Evolutionary conservation across 2,329 filamentous ascomycete species (phyloP).

Genomic region (Neofusicoccum sp.): DNA sequence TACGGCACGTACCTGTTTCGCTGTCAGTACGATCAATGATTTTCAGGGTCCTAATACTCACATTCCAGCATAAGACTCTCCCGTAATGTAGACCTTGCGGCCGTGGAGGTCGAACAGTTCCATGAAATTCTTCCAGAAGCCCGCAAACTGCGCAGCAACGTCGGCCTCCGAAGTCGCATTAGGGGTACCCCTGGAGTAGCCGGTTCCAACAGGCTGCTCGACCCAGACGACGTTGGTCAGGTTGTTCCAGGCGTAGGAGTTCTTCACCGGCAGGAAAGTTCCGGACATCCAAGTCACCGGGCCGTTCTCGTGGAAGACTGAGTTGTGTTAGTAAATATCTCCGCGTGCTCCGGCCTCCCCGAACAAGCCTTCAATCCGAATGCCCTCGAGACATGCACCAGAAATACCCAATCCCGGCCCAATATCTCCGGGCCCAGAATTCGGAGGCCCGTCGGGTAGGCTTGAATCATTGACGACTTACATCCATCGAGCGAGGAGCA

Average conservation of each 20-base stretch:
- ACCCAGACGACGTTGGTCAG: slow-evolving; percentile 47
- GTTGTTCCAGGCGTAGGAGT: slow-evolving; percentile 35
- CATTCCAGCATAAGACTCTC: slow-evolving; percentile 26
- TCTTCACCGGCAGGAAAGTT: slow-evolving; percentile 29
- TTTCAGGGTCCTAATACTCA: slow-evolving; percentile 21
- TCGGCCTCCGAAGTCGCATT: slow-evolving; percentile 42
- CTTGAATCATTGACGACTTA: not conserved
- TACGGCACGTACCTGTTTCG: slow-evolving; percentile 31
- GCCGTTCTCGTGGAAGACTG: slow-evolving; percentile 36
- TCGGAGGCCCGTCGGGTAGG: not conserved
- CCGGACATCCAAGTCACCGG: slow-evolving; percentile 34
- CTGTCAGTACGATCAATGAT: not conserved
- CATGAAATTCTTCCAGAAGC: slow-evolving; percentile 52
- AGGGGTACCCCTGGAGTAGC: slow-evolving; percentile 32
- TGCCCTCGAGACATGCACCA: not conserved
- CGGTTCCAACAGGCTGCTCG: slow-evolving; percentile 33
- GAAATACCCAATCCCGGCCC: not conserved
- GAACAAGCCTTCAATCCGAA: not conserved
- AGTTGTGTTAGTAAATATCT: not conserved
- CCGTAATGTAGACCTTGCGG: slow-evolving; percentile 46
- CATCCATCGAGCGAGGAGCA: slow-evolving; percentile 28
- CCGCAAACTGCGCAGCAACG: slow-evolving; percentile 41
- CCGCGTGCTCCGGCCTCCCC: not conserved
- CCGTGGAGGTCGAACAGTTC: slow-evolving; percentile 51
- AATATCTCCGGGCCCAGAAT: not conserved